A percentile compares a stretch with the other conserved stretches of the same genome.
These are phyloP conservation scores for Cantharellus anzutake DNA, from an alignment of 768 basidiomycete species.

Conservation along the genomic window DNA sequence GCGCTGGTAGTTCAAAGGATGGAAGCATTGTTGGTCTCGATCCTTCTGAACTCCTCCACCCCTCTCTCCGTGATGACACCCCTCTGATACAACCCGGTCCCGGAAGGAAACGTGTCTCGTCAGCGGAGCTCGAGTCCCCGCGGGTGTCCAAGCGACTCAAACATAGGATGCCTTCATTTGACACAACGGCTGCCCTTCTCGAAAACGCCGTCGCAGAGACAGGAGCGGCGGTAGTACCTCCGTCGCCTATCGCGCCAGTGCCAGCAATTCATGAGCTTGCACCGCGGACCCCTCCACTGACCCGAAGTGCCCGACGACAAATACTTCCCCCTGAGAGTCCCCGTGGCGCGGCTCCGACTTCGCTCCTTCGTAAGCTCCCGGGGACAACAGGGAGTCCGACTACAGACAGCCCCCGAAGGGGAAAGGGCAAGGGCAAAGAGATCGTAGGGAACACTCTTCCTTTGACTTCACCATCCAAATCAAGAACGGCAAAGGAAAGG, in stretches of 20 bases:
- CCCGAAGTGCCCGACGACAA: neutral
- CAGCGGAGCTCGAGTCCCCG: neutral
- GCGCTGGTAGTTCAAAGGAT: neutral
- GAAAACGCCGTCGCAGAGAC: neutral
- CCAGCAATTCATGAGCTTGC: neutral
- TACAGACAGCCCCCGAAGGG: neutral
- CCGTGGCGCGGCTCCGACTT: neutral
- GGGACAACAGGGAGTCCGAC: neutral
- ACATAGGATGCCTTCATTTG: neutral
- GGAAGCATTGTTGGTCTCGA: neutral
- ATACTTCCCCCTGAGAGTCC: neutral
- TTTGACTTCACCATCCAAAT: neutral
- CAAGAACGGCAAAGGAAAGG: neutral
- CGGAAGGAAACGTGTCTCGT: neutral
- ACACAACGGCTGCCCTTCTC: neutral
- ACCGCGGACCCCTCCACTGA: neutral
- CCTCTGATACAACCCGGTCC: neutral
- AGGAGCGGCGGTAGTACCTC: neutral
- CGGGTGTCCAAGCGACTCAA: neutral
- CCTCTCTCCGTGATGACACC: neutral
- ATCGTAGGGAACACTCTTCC: neutral
- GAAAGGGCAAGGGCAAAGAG: neutral
- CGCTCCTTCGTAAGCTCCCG: neutral
- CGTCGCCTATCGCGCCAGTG: neutral
- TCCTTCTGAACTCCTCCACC: neutral